Base-by-base conservation (phyloP, 2,329 filamentous ascomycete species). In the Penicillium fuscoglaucum region DNA sequence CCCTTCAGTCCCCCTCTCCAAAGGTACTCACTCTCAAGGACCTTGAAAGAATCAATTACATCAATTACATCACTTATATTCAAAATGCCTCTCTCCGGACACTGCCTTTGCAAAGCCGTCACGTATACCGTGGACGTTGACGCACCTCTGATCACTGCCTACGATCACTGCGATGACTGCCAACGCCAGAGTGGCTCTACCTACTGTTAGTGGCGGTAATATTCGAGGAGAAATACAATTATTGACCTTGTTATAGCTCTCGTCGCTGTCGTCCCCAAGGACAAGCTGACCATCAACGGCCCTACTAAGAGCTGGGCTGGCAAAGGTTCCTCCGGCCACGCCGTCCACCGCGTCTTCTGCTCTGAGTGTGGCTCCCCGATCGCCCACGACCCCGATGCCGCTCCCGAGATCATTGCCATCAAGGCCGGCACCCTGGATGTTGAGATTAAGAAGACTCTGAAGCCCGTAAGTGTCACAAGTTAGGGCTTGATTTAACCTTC, bases 101-200 rank as follows among this genome's bases (percentile, higher is more conserved):
- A 89, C 82, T 89, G 87, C 73, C 85, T 89, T 64, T 89, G 87
- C 82, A 86, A 86, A 73, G 82, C 84, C 68, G 84, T 89, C 76
- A 89, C 87, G 71, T 92, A 91, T 82, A 82, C 82, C 70, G 80
- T 82, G 65, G 73, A 84, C 61, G 68, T 73, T 59, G 78, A 78
- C 19, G 59, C 61, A 17, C 75, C 78, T 12, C 60, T 72, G 10
- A 39, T 74, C 15, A 77, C 83, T 52, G 87, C 83, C 63, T 89
- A 89, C 73, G 88, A 89, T 71, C 87, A 89, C 79, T 89, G 87
- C 69, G 87, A 89, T 70, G 87, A 89, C 76, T 89, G 87, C 81
- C 87, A 89, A 76, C 85, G 87, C 70, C 87, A 89, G 77, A 83
- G 77, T 51, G 87, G 87, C 63, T 88, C 85, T 19, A 88, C 87